Conservation (phyloP, 805 yeast species). For the Candida cerambycidarum region DNA sequence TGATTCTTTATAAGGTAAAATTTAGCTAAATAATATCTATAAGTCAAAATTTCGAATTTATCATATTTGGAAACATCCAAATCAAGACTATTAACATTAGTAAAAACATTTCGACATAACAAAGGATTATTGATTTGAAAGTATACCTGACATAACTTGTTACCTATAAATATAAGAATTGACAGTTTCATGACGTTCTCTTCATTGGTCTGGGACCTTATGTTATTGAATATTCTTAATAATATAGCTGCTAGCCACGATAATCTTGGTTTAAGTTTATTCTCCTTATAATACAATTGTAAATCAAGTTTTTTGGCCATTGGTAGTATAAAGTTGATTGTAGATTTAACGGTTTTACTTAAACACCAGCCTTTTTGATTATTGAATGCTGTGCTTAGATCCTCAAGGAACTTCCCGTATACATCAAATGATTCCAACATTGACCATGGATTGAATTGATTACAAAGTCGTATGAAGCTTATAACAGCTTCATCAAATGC, state of each 20-base stretch:
- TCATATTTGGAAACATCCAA: conserved; percentile 43
- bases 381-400: conserved; percentile 51
- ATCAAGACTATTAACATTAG: conserved; percentile 55
- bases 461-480: conserved; percentile 48
- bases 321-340: conserved; percentile 43
- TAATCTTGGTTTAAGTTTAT: conserved; percentile 42
- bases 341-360: conserved; percentile 31
- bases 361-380: conserved; percentile 38
- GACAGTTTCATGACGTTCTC: conserved; percentile 38
- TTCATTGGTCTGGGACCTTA: conserved; percentile 46
- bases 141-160: conserved; percentile 54
- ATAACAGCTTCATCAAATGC: conserved; percentile 46
- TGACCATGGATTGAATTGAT: conserved; percentile 56
- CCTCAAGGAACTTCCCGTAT: conserved; percentile 47
- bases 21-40: conserved; percentile 53
- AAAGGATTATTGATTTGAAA: conserved; percentile 55
- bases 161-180: conserved; percentile 54
- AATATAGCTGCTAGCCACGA: conserved; percentile 54
- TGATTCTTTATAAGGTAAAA: conserved; percentile 55
- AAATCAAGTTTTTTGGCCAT: conserved; percentile 40
- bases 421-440: conserved; percentile 54
- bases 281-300: conserved; percentile 44
- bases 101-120: conserved; percentile 59
- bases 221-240: conserved; percentile 59
- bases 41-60: conserved; percentile 47